Conservation (phyloP, 805 yeast species). For the Teunomyces funiuensis region DNA sequence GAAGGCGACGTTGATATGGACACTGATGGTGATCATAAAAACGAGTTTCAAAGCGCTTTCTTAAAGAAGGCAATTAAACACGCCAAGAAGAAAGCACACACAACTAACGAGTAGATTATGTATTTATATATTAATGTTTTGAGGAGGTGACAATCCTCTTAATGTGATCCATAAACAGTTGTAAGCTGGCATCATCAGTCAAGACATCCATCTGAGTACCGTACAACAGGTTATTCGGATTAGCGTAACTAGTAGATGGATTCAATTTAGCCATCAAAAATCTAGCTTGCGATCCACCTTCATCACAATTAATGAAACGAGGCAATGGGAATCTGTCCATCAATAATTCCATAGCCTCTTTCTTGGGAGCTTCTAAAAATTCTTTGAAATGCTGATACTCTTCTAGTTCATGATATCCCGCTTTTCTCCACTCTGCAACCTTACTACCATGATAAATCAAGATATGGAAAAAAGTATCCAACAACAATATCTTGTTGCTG, state of each 20-base stretch:
- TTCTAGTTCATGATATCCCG: slow-evolving; percentile 59
- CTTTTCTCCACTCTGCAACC: slow-evolving; percentile 66
- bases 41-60: slow-evolving; percentile 10
- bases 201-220: slow-evolving; percentile 35
- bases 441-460: slow-evolving; percentile 65
- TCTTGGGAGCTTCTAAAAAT: slow-evolving; percentile 60
- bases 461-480: slow-evolving; percentile 71
- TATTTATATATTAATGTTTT: slow-evolving; percentile 1
- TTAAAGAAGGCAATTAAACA: slow-evolving; percentile 14
- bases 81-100: slow-evolving; percentile 11
- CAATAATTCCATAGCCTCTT: slow-evolving; percentile 63
- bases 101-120: background rate
- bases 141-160: slow-evolving; percentile 31
- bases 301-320: slow-evolving; percentile 70
- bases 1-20: slow-evolving; percentile 19
- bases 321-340: slow-evolving; percentile 72
- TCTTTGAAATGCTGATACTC: slow-evolving; percentile 60
- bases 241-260: slow-evolving; percentile 57
- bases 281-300: slow-evolving; percentile 75
- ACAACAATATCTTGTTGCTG: slow-evolving; percentile 53
- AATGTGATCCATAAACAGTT: slow-evolving; percentile 56
- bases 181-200: slow-evolving; percentile 62
- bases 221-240: slow-evolving; percentile 31
- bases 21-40: slow-evolving; percentile 6
- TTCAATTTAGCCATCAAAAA: slow-evolving; percentile 67